A percentile compares a stretch with the other conserved stretches of the same genome.
Evolutionary conservation across 2,329 filamentous ascomycete species (phyloP).

Genomic region (Ophiostoma tasmaniense): DNA sequence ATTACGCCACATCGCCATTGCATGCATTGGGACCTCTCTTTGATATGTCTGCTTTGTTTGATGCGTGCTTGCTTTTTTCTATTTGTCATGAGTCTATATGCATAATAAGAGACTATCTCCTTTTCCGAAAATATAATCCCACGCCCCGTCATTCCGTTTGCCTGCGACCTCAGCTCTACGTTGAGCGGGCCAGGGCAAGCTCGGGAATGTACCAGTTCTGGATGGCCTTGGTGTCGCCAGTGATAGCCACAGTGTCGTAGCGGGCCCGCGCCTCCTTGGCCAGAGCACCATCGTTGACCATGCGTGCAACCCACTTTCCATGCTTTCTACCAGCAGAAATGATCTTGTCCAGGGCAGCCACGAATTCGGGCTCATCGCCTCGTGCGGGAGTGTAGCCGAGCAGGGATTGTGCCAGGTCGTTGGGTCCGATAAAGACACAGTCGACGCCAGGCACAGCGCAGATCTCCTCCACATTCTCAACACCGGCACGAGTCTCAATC

Average conservation of each 20-base stretch:
- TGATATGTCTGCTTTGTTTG: neutral
- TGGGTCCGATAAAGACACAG: slow-evolving; percentile 38
- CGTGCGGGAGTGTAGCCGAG: slow-evolving; percentile 39
- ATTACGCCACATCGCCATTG: neutral
- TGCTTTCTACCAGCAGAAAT: slow-evolving; percentile 32
- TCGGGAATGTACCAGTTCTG: slow-evolving; percentile 41
- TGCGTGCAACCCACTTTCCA: slow-evolving; percentile 42
- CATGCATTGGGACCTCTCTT: neutral
- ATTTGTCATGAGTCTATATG: neutral
- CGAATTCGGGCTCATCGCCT: slow-evolving; percentile 40
- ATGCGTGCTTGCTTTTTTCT: neutral
- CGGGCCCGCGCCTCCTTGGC: slow-evolving; percentile 32
- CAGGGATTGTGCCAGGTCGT: slow-evolving; percentile 35
- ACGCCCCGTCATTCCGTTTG: neutral
- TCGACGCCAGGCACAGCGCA: slow-evolving; percentile 35
- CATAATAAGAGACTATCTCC: neutral
- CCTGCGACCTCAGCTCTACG: slow-evolving; percentile 17
- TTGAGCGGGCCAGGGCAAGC: slow-evolving; percentile 31
- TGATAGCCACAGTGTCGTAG: slow-evolving; percentile 40
- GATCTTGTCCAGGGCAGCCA: slow-evolving; percentile 38
- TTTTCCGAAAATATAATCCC: neutral
- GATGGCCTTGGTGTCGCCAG: slow-evolving; percentile 38
- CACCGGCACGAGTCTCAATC: slow-evolving; percentile 36
- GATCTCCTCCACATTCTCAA: slow-evolving; percentile 39
- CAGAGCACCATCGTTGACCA: slow-evolving; percentile 37